Evolutionary conservation across 2,329 filamentous ascomycete genomes (phyloP), one percentile per base, ranked within the genome.

Genomic region (Hypoxylon rubiginosum): DNA sequence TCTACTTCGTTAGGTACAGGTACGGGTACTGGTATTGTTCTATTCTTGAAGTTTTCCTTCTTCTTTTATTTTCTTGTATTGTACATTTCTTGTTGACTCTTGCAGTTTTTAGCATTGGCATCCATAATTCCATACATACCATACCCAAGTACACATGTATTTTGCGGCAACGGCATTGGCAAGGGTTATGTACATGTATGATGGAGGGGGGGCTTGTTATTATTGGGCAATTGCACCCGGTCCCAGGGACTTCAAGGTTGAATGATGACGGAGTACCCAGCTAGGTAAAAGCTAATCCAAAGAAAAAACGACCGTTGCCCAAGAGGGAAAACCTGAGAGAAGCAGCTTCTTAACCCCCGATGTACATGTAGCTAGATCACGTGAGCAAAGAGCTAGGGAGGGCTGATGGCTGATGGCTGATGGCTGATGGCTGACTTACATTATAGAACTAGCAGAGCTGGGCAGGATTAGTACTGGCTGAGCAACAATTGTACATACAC

Each of bases 251-350:
- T 45, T 63, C 48, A 26, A 26, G 34, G 46, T 36, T 51, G 26
- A 54, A 43, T 48, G 30, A 49, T 58, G 41, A 26, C 39, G 55
- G 54, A 58, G 59, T 67, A 57, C 56, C 55, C 30, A 45, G 50
- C 28, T 49, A 52, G 45, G 59, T 41, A 45, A 34, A 57, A 43
- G n/a, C 24, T 52, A 28, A 36, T 19, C 17, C 4, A 45, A 17
- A 7, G 41, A 36, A 36, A 17, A 17, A 4, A n/a, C 13, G 15
- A 39, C 36, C n/a, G 4, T 39, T 39, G 15, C 36, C 36, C n/a
- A 39, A 39, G 13, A 15, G 36, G 36, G 36, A 39, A 11, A 26
- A 28, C 46, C 26, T 17, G 3, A 32, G 17, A 32, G 2, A 7
- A 32, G n/a, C n/a, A n/a, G n/a, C n/a, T n/a, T n/a, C n/a, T n/a